These are phyloP conservation scores for Aspergillus haitiensis DNA, from an alignment of 495 filamentous ascomycete species.

Conservation along the genomic window DNA sequence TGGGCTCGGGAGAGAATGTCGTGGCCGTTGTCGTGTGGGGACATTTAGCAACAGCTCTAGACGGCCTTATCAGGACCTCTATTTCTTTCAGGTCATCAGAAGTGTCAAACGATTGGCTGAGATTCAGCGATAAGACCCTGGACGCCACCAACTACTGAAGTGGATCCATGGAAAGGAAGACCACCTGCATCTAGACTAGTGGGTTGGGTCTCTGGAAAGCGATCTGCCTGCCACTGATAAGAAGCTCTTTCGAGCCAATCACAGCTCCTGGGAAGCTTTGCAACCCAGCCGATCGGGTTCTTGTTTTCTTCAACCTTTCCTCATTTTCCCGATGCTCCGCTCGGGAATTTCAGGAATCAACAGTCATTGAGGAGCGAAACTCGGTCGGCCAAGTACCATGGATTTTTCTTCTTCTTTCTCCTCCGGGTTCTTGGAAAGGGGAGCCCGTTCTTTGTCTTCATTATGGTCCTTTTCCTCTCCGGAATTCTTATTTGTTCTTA, in stretches of 20 bases:
- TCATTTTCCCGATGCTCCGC: not conserved
- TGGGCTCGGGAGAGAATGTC: not conserved
- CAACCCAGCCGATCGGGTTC: not conserved
- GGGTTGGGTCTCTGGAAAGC: not conserved
- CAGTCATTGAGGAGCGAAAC: no score
- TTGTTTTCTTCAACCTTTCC: not conserved
- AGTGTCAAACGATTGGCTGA: conserved; percentile 22
- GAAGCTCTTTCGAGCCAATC: not conserved
- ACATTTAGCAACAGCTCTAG: not conserved
- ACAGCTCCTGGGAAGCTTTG: not conserved
- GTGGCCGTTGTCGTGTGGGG: no score
- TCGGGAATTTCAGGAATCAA: no score
- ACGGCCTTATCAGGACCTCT: conserved; percentile 14
- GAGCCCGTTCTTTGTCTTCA: not conserved
- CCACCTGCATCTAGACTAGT: conserved; percentile 11
- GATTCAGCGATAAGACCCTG: conserved; percentile 26
- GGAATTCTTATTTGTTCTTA: no score
- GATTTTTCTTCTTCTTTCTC: no score
- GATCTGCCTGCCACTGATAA: conserved; percentile 2
- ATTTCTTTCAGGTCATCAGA: conserved; percentile 26
- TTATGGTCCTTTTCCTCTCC: not conserved
- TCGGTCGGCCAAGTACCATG: no score
- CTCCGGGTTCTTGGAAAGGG: not conserved
- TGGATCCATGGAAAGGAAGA: conserved; percentile 5
- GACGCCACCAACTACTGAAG: conserved; percentile 20